phyloP scores from a whole-genome alignment of 2,329 filamentous ascomycete species.

The Calonectria hongkongensis region DNA sequence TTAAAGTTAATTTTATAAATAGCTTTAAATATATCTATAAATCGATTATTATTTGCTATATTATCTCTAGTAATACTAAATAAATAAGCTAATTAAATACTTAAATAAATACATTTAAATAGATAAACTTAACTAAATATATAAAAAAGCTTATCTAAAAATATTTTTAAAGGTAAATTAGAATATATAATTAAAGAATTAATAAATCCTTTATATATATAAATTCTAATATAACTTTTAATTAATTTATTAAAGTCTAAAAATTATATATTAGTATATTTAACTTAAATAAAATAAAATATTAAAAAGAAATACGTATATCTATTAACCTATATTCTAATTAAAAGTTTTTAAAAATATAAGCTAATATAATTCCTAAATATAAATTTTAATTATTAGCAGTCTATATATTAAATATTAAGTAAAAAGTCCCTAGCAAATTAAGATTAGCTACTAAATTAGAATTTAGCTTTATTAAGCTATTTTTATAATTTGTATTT shows the following conservation, averaged over 20 bases:
- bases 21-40: constrained; percentile 3
- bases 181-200: not conserved
- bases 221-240: too few relatives aligned
- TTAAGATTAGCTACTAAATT: not conserved
- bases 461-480: not conserved
- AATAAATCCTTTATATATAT: not conserved
- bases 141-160: not conserved
- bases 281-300: not conserved
- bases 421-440: not conserved
- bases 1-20: constrained; percentile 1
- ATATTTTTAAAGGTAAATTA: not conserved
- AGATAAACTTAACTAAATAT: not conserved
- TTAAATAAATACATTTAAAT: constrained; percentile 1
- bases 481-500: not conserved
- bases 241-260: too few relatives aligned
- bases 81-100: too few relatives aligned
- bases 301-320: not conserved
- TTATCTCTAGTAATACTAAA: not conserved
- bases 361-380: not conserved
- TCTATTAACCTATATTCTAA: not conserved
- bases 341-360: not conserved
- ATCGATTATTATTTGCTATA: not conserved
- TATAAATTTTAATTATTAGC: not conserved
- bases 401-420: not conserved
- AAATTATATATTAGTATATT: too few relatives aligned